Conservation (phyloP, 345 rosid species). For the Jatropha curcas region DNA sequence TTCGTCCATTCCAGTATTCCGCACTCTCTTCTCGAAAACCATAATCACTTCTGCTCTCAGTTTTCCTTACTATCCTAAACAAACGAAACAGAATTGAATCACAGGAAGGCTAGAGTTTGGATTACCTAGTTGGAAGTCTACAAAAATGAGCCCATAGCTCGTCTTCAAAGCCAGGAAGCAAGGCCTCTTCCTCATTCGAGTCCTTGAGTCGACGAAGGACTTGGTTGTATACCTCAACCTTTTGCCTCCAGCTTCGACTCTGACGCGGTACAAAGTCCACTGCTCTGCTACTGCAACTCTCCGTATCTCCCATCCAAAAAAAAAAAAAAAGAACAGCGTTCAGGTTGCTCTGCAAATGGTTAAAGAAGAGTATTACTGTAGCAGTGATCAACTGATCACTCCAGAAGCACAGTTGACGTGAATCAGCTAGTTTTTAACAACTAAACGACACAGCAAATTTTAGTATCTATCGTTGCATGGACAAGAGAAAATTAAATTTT, state of each 20-base stretch:
- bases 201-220: constrained; percentile 51
- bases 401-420: constrained; percentile 9
- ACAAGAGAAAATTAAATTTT: not conserved
- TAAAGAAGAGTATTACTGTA: not conserved
- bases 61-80: not conserved
- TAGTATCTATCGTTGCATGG: constrained; percentile 18
- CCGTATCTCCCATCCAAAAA: constrained; percentile 47
- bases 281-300: constrained; percentile 58
- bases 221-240: constrained; percentile 44
- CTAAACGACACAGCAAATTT: constrained; percentile 22
- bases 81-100: not conserved
- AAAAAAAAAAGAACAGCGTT: not conserved
- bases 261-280: constrained; percentile 34
- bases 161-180: constrained; percentile 49
- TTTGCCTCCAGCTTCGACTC: constrained; percentile 46
- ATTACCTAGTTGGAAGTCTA: constrained; percentile 54
- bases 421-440: not conserved
- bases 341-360: not conserved
- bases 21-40: not conserved
- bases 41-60: not conserved
- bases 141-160: constrained; percentile 65
- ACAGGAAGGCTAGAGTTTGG: not conserved
- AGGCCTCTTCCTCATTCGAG: constrained; percentile 37
- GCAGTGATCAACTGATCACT: not conserved
- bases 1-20: not conserved